Base-by-base conservation (phyloP, 2,329 filamentous ascomycete species). In the Botrytis sinoallii region DNA sequence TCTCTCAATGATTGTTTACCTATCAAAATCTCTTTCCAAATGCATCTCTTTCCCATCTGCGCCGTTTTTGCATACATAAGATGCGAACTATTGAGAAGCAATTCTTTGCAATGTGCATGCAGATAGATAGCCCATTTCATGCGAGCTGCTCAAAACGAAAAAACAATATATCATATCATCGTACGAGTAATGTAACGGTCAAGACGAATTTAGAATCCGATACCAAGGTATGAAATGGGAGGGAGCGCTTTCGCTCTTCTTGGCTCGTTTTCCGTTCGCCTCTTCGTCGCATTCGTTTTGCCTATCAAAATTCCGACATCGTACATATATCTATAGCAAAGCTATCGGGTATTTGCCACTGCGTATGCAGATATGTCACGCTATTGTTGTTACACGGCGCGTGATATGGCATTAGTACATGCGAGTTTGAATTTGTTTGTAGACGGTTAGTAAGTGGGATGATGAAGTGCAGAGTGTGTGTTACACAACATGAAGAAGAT, bases 141-240 rank as follows among this genome's bases (percentile, higher is more conserved):
- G 66, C 48, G 57, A n/a, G 16, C 16, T 38, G 8, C 35, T 55
- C 16, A 7, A 44, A 38, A 38, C 14, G 14, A 9, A 18, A 38
- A 69, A 29, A 57, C 29, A 38, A 57, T 32, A 68, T 25, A 69
- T 57, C 66, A 57, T 18, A 32, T 69, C 38, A 42, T 57, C 66
- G 38, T 57, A 29, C 46, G 42, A 66, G 63, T 32, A n/a, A 48
- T 48, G 44, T 7, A 52, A 67, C 44, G 44, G n/a, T n/a, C 16
- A 57, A 32, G 66, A 57, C 66, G 48, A 57, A 42, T 25, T 14
- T 14, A 40, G n/a, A 57, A 42, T 29, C 66, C 66, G 48, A 29
- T 68, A 68, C 66, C 66, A 68, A 68, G 66, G 66, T 68, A 68
- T 57, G 66, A 68, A 68, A 68, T 57, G 46, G 66, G 48, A 68